These are phyloP conservation scores for Cordyceps farinosa DNA, from an alignment of 2,329 filamentous ascomycete species.

Conservation along the genomic window DNA sequence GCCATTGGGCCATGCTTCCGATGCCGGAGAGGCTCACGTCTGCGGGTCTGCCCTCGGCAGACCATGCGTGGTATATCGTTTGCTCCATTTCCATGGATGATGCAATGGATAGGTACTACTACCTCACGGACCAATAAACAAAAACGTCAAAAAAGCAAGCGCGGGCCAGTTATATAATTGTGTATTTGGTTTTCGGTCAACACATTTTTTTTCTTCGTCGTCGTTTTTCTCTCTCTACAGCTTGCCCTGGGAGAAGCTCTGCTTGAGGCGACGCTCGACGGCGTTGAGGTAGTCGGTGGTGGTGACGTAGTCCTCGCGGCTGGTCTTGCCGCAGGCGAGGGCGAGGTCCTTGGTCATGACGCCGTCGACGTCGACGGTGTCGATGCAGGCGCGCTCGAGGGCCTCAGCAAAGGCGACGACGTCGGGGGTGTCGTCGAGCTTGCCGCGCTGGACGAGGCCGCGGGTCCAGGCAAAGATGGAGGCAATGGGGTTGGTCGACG, in stretches of 20 bases:
- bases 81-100: background rate
- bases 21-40: slow-evolving; percentile 6
- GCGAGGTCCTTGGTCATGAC: slow-evolving; percentile 99
- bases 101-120: background rate
- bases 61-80: too few species aligned
- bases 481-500: slow-evolving; percentile 96
- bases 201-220: background rate
- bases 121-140: background rate
- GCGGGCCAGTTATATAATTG: background rate
- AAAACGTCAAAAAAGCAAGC: background rate
- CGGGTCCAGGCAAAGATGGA: slow-evolving; percentile 99
- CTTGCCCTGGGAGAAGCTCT: slow-evolving; percentile 68
- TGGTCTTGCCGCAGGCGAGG: slow-evolving; percentile 87
- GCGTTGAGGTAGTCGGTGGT: slow-evolving; percentile 89
- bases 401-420: slow-evolving; percentile 86
- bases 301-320: slow-evolving; percentile 80
- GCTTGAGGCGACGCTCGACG: slow-evolving; percentile 86
- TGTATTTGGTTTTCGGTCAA: background rate
- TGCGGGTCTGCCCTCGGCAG: slow-evolving; percentile 3
- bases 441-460: slow-evolving; percentile 86
- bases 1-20: background rate
- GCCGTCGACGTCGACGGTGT: slow-evolving; percentile 88
- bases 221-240: slow-evolving; percentile 43
- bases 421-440: slow-evolving; percentile 89
- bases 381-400: slow-evolving; percentile 88